Evolutionary conservation across 345 rosid species (phyloP).

Genomic region (Brassica cretica): DNA sequence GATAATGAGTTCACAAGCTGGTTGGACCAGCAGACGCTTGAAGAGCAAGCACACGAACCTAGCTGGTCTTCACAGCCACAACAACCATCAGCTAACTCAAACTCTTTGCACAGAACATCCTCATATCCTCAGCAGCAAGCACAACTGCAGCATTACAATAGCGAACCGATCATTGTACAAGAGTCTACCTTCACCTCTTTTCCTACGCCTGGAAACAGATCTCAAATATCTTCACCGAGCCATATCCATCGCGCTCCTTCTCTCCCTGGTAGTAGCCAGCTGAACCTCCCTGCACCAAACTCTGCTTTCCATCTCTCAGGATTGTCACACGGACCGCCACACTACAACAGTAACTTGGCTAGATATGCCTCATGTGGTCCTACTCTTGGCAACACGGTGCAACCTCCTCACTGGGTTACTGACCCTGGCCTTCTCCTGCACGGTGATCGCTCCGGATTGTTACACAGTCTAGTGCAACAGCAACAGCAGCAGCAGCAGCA

Average conservation of each 20-base stretch:
- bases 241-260: conserved; percentile 57
- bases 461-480: conserved; percentile 59
- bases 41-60: conserved; percentile 63
- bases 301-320: conserved; percentile 59
- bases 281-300: conserved; percentile 57
- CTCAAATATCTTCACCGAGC: conserved; percentile 60
- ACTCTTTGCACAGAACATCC: conserved; percentile 80
- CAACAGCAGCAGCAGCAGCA: conserved; percentile 52
- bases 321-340: conserved; percentile 60
- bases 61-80: conserved; percentile 86
- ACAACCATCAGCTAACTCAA: conserved; percentile 48
- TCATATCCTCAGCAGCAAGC: conserved; percentile 78
- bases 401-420: conserved; percentile 70
- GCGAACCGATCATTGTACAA: conserved; percentile 65
- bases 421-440: conserved; percentile 63
- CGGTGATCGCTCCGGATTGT: conserved; percentile 64
- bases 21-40: conserved; percentile 68
- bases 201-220: conserved; percentile 72
- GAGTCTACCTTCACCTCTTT: conserved; percentile 79
- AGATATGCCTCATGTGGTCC: conserved; percentile 66
- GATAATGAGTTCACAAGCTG: conserved; percentile 72
- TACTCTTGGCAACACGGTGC: conserved; percentile 66
- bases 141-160: conserved; percentile 62
- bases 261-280: conserved; percentile 55
- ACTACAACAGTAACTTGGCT: conserved; percentile 62